Conservation (phyloP, 805 yeast genomes). For the Middelhovenomyces tepae region DNA sequence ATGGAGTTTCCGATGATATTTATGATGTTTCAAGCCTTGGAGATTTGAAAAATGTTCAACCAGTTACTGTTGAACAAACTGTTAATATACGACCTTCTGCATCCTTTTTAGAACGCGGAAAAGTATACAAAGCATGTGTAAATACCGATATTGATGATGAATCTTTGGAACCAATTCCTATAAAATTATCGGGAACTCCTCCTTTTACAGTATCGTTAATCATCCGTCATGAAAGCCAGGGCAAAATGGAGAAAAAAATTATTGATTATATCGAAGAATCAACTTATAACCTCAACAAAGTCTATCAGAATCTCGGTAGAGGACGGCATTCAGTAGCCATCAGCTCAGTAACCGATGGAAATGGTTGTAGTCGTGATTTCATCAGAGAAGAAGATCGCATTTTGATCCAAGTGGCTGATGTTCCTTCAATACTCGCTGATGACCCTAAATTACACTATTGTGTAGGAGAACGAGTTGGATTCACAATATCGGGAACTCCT, state of each 20-base stretch:
- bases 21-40: constrained; percentile 39
- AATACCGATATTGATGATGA: constrained; percentile 27
- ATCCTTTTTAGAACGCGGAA: constrained; percentile 38
- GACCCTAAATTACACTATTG: constrained; percentile 51
- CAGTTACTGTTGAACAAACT: constrained; percentile 37
- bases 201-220: constrained; percentile 55
- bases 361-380: constrained; percentile 53
- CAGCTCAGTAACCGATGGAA: constrained; percentile 50
- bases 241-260: constrained; percentile 39
- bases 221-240: constrained; percentile 52
- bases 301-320: constrained; percentile 46
- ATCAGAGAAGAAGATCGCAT: constrained; percentile 37
- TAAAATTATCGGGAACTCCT: constrained; percentile 47
- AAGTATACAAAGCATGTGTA: constrained; percentile 43
- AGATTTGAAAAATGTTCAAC: constrained; percentile 19
- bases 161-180: constrained; percentile 40
- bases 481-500: constrained; percentile 65
- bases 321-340: constrained; percentile 64
- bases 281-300: constrained; percentile 31
- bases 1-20: constrained; percentile 54
- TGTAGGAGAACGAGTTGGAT: constrained; percentile 84
- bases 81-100: constrained; percentile 60
- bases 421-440: constrained; percentile 53
- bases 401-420: constrained; percentile 59
- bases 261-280: constrained; percentile 36